These are phyloP conservation scores for Phaeosphaeriaceae sp. DNA, from an alignment of 2,329 filamentous ascomycete species.

Conservation along the genomic window DNA sequence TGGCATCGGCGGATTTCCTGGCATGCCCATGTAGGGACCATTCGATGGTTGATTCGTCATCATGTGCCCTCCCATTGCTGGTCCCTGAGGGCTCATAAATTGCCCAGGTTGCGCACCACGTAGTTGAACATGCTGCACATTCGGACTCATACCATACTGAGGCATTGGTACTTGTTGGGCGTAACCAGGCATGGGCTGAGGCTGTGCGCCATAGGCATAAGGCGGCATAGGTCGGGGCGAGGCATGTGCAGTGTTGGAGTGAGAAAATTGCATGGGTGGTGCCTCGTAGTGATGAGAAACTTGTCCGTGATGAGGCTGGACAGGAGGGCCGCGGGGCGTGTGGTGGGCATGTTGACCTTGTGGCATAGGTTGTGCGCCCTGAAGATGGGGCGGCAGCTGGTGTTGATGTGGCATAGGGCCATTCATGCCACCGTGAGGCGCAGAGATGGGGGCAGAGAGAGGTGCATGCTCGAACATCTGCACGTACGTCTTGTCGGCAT, in stretches of 20 bases:
- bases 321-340: conserved; percentile 78
- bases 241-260: conserved; percentile 80
- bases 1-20: conserved; percentile 74
- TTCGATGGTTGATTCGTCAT: conserved; percentile 80
- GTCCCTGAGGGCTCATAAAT: conserved; percentile 74
- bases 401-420: conserved; percentile 82
- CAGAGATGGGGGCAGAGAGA: conserved; percentile 64
- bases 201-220: conserved; percentile 73
- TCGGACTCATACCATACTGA: conserved; percentile 73
- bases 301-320: conserved; percentile 74
- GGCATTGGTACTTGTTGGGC: conserved; percentile 68
- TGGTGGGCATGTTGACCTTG: conserved; percentile 78
- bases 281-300: conserved; percentile 78
- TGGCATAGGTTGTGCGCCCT: conserved; percentile 72
- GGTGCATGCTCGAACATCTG: conserved; percentile 79
- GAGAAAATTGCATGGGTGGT: conserved; percentile 86
- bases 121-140: conserved; percentile 74
- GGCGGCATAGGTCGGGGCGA: conserved; percentile 80
- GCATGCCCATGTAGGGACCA: conserved; percentile 74
- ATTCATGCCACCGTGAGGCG: conserved; percentile 68
- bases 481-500: conserved; percentile 79
- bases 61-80: conserved; percentile 75
- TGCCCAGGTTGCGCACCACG: conserved; percentile 77
- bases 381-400: conserved; percentile 83
- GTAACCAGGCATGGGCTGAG: conserved; percentile 58